Evolutionary conservation across 768 basidiomycete genomes (phyloP), one percentile per base, ranked within the genome.

Genomic region (Hirschioporus abietinus): DNA sequence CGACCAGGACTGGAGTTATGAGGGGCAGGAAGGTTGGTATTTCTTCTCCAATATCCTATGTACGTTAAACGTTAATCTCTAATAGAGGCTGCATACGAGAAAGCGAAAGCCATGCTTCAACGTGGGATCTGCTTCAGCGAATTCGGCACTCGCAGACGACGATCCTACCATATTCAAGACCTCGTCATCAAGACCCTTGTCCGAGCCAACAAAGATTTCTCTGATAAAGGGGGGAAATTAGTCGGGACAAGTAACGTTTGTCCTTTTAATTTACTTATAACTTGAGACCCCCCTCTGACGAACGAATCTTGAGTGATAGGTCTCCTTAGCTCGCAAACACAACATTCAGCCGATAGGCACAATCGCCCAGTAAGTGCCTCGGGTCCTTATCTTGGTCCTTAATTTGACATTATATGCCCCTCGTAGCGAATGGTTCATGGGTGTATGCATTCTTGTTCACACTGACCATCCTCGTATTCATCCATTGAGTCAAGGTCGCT

Each of bases 241-340:
- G 75, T 79, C 30, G 95, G 95, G 20, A 98, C 96, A 0, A 95
- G 93, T 71, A 99, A 99, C 77, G 96, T 96, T 74, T 67, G 82
- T 69, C 18, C 57, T 7, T 8, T 35, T 60, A 8, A 36, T 34
- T n/a, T 52, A 59, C 57, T 15, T 63, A 61, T 24, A 23, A 35
- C 18, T n/a, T 6, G 9, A n/a, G 64, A 64, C 26, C 65, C 10
- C 34, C 62, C n/a, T 35, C 58, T 60, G n/a, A 35, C 58, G 26
- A 17, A 67, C 26, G 26, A 52, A 24, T 58, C 25, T 35, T 20
- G 18, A 27, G 6, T 67, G 59, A 18, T 68, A 96, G 95, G 87
- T 90, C 7, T 86, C 95, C 74, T 82, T 98, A n/a, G 96, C 97
- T 3, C 83, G 82, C 66, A 90, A 88, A 73, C 86, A 93, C 71